Percentiles rank a stretch among this genome's conserved stretches.
These are phyloP conservation scores for Pseudonitzschia delicatissima DNA, from an alignment of 108 stramenopile species.

Conservation along the genomic window DNA sequence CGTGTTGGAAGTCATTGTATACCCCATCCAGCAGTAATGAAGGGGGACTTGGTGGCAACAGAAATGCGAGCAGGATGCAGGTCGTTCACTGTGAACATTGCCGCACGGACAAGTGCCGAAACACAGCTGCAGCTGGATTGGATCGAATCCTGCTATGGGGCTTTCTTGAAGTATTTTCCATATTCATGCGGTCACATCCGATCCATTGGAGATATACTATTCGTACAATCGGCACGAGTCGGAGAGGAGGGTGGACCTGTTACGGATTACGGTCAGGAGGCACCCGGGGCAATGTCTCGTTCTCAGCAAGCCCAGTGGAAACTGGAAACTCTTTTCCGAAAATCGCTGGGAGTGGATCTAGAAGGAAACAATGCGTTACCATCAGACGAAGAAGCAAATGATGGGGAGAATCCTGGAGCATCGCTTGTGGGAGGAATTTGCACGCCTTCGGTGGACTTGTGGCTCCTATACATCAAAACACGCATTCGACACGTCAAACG, in stretches of 20 bases:
- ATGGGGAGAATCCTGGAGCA: constrained; percentile 14
- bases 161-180: constrained; percentile 71
- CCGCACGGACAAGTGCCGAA: constrained; percentile 33
- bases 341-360: constrained; percentile 50
- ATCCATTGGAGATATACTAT: constrained; percentile 55
- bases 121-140: constrained; percentile 73
- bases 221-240: constrained; percentile 48
- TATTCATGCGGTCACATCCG: constrained; percentile 50
- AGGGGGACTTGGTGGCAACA: not conserved
- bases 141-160: constrained; percentile 75
- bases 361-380: constrained; percentile 33
- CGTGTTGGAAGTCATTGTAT: constrained; percentile 47
- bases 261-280: constrained; percentile 26
- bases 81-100: constrained; percentile 8
- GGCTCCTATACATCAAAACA: constrained; percentile 68
- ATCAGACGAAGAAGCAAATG: not conserved
- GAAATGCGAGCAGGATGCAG: not conserved
- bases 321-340: constrained; percentile 51
- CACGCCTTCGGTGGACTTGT: constrained; percentile 60
- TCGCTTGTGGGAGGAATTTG: constrained; percentile 51
- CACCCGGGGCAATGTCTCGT: constrained; percentile 20
- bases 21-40: not conserved
- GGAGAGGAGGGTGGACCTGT: constrained; percentile 47
- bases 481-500: constrained; percentile 56
- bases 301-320: constrained; percentile 45